A percentile compares a stretch with the other conserved stretches of the same genome.
Evolutionary conservation across 495 filamentous ascomycete genomes (phyloP).

Genomic region (Penicillium paradoxum): DNA sequence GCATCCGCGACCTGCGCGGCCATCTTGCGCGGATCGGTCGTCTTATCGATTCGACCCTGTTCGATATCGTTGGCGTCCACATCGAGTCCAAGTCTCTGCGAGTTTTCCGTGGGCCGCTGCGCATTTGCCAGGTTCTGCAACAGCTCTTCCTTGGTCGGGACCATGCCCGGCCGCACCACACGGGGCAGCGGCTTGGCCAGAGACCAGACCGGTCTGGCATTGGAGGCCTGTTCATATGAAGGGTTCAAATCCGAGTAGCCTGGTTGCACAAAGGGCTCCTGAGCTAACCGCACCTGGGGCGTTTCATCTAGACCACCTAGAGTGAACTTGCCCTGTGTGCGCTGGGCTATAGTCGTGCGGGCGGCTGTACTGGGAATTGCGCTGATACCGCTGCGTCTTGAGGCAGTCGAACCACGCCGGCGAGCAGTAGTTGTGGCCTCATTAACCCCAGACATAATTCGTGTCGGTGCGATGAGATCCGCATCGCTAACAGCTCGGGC

Average conservation of each 20-base stretch:
- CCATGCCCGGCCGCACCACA: slow-evolving; percentile 43
- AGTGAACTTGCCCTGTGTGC: slow-evolving; percentile 35
- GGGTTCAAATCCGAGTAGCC: slow-evolving; percentile 45
- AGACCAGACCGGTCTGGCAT: slow-evolving; percentile 45
- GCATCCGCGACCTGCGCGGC: slow-evolving; percentile 42
- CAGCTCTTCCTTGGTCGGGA: slow-evolving; percentile 37
- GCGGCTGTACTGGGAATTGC: slow-evolving; percentile 24
- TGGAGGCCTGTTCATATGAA: slow-evolving; percentile 36
- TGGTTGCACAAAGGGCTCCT: slow-evolving; percentile 41
- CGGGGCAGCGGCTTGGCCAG: slow-evolving; percentile 47
- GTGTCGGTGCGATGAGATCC: slow-evolving; percentile 15
- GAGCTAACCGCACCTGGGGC: slow-evolving; percentile 28
- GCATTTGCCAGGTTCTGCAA: slow-evolving; percentile 26
- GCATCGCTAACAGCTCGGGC: slow-evolving; percentile 4
- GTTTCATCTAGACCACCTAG: slow-evolving; percentile 36
- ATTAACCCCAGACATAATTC: slow-evolving; percentile 4
- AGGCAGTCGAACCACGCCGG: slow-evolving; percentile 19
- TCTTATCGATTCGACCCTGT: slow-evolving; percentile 30
- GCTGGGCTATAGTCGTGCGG: slow-evolving; percentile 28
- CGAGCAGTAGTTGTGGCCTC: slow-evolving; percentile 7
- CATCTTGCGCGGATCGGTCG: slow-evolving; percentile 34
- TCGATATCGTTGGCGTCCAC: slow-evolving; percentile 39
- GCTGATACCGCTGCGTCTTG: slow-evolving; percentile 16
- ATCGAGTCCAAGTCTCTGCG: slow-evolving; percentile 32
- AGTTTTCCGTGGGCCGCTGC: slow-evolving; percentile 31